These are phyloP conservation scores for Bryopsis sp. DNA, from an alignment of 139 green algal species.

Conservation along the genomic window DNA sequence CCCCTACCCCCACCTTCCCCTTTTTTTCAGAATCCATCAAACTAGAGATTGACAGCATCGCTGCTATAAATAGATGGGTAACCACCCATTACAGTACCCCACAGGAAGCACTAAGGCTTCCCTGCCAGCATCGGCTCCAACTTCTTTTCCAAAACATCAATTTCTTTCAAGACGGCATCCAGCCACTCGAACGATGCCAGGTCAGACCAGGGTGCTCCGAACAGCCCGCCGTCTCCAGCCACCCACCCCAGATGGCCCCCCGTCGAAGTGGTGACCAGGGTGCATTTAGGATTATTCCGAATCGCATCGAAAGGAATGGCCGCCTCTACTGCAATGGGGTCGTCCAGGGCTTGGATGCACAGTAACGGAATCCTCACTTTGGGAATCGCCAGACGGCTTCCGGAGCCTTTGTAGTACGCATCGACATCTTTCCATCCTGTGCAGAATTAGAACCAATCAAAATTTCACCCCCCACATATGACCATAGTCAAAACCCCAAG, in stretches of 20 bases:
- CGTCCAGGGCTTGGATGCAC: constrained; percentile 69
- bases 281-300: constrained; percentile 50
- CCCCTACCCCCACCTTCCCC: too few species aligned
- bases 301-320: constrained; percentile 64
- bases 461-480: too few species aligned
- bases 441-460: constrained; percentile 21
- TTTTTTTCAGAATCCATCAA: too few species aligned
- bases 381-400: constrained; percentile 36
- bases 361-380: constrained; percentile 53
- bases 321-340: constrained; percentile 73
- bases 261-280: constrained; percentile 37
- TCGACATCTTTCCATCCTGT: constrained; percentile 66
- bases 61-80: too few species aligned
- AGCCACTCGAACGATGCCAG: background rate
- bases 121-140: too few species aligned
- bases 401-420: constrained; percentile 69
- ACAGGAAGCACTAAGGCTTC: too few species aligned
- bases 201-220: constrained; percentile 37
- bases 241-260: constrained; percentile 52
- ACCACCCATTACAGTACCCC: too few species aligned
- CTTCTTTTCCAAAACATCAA: too few species aligned
- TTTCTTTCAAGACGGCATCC: too few species aligned
- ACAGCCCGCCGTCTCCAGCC: constrained; percentile 13
- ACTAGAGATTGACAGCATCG: too few species aligned
- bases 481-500: too few species aligned